Percentiles rank a stretch among this genome's conserved stretches.
Evolutionary conservation across 2,329 filamentous ascomycete species (phyloP).

Genomic region (Orbilia javanica): DNA sequence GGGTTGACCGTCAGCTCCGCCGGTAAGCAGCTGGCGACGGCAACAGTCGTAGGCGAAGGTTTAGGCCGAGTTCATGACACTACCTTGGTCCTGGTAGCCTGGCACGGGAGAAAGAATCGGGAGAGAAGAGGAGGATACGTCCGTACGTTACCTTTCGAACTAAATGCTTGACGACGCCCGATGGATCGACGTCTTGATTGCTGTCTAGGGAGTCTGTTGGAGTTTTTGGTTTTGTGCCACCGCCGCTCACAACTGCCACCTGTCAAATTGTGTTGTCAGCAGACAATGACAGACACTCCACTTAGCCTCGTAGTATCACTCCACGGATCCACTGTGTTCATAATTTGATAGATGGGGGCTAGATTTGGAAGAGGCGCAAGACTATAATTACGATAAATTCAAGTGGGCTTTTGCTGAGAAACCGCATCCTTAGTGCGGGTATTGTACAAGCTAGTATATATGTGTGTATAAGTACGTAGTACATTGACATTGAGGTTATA

Average conservation of each 20-base stretch:
- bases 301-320: too few relatives aligned
- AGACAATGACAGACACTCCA: neutral
- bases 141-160: slow-evolving; percentile 31
- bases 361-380: too few relatives aligned
- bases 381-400: too few relatives aligned
- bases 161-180: neutral
- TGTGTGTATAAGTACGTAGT: too few relatives aligned
- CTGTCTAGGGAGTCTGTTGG: slow-evolving; percentile 9
- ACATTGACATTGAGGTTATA: too few relatives aligned
- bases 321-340: too few relatives aligned
- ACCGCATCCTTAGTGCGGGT: too few relatives aligned
- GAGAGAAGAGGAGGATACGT: slow-evolving; percentile 5
- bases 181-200: slow-evolving; percentile 43
- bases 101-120: slow-evolving; percentile 3
- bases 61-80: neutral
- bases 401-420: too few relatives aligned
- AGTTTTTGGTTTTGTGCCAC: slow-evolving; percentile 16
- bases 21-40: neutral
- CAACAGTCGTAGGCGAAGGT: neutral
- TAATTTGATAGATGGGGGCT: too few relatives aligned
- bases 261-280: neutral
- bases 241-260: neutral
- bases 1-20: slow-evolving; percentile 9
- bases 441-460: too few relatives aligned
- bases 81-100: neutral